Conservation (phyloP, 331 rosid genomes). For the Spiraea crenata region DNA sequence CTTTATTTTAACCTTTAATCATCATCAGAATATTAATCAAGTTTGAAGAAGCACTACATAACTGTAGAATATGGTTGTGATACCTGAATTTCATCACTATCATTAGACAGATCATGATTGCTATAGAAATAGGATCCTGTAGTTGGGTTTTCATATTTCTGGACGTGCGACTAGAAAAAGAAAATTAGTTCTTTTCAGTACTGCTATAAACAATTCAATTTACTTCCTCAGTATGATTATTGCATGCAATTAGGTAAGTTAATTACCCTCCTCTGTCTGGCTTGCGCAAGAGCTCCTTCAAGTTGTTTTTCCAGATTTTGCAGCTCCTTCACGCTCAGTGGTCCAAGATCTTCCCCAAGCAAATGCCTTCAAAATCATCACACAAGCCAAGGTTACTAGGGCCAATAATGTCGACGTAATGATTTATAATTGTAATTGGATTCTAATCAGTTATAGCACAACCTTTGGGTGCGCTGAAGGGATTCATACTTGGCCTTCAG, state of each 20-base stretch:
- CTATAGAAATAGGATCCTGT: background rate
- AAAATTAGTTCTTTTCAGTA: background rate
- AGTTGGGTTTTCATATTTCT: background rate
- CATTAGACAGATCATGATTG: background rate
- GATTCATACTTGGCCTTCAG: conserved; percentile 74
- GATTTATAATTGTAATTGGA: too few species aligned
- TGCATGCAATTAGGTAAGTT: background rate
- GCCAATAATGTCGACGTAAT: too few species aligned
- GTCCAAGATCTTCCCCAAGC: conserved; percentile 98
- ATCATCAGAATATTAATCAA: too few species aligned
- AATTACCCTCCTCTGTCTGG: conserved; percentile 85
- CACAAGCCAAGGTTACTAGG: background rate
- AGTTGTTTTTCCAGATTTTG: conserved; percentile 92
- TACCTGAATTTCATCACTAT: background rate
- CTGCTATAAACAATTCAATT: background rate
- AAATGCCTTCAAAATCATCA: conserved; percentile 53
- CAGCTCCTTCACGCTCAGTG: conserved; percentile 76
- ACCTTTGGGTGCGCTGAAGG: conserved; percentile 85
- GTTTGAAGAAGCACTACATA: too few species aligned
- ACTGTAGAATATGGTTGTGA: background rate
- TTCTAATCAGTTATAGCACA: background rate
- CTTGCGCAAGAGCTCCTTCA: conserved; percentile 76
- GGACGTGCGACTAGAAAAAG: background rate
- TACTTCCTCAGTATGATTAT: background rate
- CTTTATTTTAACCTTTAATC: too few species aligned